A percentile compares a stretch with the other conserved stretches of the same genome.
Conservation (phyloP, 1,139 yeast species). For the Candida sanyaensis region DNA sequence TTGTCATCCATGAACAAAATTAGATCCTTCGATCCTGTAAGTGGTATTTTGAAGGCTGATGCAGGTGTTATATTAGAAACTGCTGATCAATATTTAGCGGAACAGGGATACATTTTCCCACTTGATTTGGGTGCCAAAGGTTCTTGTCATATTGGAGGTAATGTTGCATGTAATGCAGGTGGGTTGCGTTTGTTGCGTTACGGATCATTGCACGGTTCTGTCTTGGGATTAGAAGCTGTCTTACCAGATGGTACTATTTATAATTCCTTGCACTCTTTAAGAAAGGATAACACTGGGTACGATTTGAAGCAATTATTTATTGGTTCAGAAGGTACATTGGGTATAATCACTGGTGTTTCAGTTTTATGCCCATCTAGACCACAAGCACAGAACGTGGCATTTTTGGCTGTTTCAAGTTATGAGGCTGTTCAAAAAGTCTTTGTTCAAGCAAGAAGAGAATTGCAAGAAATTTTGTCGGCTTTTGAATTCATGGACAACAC, state of each 20-base stretch:
- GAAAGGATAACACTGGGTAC: constrained; percentile 94
- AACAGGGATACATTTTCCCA: constrained; percentile 87
- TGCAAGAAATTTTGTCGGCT: constrained; percentile 86
- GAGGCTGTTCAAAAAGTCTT: constrained; percentile 84
- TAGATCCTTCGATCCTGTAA: constrained; percentile 76
- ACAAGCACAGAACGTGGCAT: constrained; percentile 82
- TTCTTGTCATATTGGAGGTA: constrained; percentile 95
- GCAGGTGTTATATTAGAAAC: constrained; percentile 89
- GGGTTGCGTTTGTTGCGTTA: constrained; percentile 86
- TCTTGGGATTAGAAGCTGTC: constrained; percentile 89
- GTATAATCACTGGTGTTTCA: constrained; percentile 87
- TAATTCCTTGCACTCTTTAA: constrained; percentile 75
- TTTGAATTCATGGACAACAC: constrained; percentile 91
- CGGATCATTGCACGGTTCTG: constrained; percentile 92
- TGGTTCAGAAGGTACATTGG: constrained; percentile 92
- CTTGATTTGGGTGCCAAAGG: constrained; percentile 97
- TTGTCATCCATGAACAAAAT: constrained; percentile 73
- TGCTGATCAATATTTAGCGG: constrained; percentile 80
- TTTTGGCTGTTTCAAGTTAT: constrained; percentile 78
- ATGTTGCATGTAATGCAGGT: constrained; percentile 95
- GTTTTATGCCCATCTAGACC: constrained; percentile 94
- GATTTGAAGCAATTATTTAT: constrained; percentile 90
- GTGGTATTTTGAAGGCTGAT: constrained; percentile 86
- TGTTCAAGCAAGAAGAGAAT: constrained; percentile 73
- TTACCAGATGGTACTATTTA: constrained; percentile 85